Evolutionary conservation across 768 basidiomycete species (phyloP), one percentile per base, ranked within the genome.

Genomic region (Gymnopilus junonius): DNA sequence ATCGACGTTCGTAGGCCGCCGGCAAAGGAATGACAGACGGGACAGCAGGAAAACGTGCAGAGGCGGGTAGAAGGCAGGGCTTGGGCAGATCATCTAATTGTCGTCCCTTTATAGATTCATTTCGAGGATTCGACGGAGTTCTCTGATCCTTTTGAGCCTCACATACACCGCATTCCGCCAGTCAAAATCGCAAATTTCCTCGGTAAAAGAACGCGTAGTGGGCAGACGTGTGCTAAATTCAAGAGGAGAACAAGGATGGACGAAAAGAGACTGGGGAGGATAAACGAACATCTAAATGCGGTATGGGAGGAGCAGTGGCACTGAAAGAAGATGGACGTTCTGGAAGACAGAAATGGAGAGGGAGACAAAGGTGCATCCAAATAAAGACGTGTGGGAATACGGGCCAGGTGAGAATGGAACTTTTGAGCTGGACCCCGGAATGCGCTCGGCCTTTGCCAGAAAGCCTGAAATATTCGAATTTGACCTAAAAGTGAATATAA

Each of bases 271-370:
- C 4, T 12, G 29, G 8, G 48, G 17, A 20, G 48, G 48, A 51
- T 51, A 51, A 51, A 51, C 27, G 48, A 20, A 51, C 27, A 17
- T 51, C 48, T 29, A 51, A 51, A 51, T 51, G 48, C 48, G 48
- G 48, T 20, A n/a, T 29, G 4, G 48, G 15, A 4, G 48, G 17
- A n/a, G 14, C n/a, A 7, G 29, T n/a, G 10, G 8, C 17, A 42
- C 20, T n/a, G 20, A 42, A 42, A 5, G 3, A 51, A n/a, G 27
- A n/a, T 29, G 31, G 14, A 29, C 29, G 48, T 51, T 51, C 48
- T 51, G 27, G 48, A 51, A 51, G 29, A 32, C 27, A n/a, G 48
- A 29, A n/a, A n/a, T n/a, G n/a, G n/a, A n/a, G n/a, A n/a, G 48
- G 31, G 48, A n/a, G 48, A 51, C 48, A 51, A 51, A 51, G 48